phyloP scores from a whole-genome alignment of 2,329 filamentous ascomycete species.

The Aspergillus ruber region DNA sequence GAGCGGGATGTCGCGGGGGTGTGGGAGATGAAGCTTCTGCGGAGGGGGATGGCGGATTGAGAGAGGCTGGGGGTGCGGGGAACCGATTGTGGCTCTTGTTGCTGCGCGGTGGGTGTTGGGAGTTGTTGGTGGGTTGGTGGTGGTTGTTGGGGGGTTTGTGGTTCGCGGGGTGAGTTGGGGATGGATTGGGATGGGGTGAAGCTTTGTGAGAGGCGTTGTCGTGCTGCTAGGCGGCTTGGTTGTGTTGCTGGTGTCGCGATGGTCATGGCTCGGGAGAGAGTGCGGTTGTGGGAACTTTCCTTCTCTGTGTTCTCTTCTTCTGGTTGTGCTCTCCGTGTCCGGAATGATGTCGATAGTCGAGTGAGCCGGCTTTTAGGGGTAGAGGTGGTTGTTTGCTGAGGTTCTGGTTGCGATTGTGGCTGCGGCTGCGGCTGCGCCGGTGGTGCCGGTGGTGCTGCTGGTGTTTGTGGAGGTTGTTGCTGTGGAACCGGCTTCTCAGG shows the following conservation, averaged over 20 bases:
- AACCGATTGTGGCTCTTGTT: conserved; percentile 9
- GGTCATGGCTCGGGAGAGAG: conserved; percentile 39
- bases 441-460: conserved; percentile 2
- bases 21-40: conserved; percentile 30
- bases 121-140: conserved; percentile 7
- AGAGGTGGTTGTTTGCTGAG: conserved; percentile 4
- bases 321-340: conserved; percentile 29
- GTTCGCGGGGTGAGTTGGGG: conserved; percentile 18
- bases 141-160: conserved; percentile 16
- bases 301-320: conserved; percentile 31
- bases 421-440: not conserved
- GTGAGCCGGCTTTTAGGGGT: conserved; percentile 27
- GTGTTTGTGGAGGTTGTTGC: conserved; percentile 4
- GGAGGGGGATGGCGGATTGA: conserved; percentile 31
- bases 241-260: conserved; percentile 22
- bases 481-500: conserved; percentile 11
- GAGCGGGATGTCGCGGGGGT: conserved; percentile 31
- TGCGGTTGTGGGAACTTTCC: conserved; percentile 25
- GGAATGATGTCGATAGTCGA: conserved; percentile 35
- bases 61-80: conserved; percentile 25
- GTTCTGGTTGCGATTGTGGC: not conserved
- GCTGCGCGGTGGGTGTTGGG: conserved; percentile 1
- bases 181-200: conserved; percentile 20
- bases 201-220: conserved; percentile 28
- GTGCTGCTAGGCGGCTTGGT: conserved; percentile 22